Evolutionary conservation across 164 flowering plant genomes (phyloP).

Genomic region (Magnolia officinalis): DNA sequence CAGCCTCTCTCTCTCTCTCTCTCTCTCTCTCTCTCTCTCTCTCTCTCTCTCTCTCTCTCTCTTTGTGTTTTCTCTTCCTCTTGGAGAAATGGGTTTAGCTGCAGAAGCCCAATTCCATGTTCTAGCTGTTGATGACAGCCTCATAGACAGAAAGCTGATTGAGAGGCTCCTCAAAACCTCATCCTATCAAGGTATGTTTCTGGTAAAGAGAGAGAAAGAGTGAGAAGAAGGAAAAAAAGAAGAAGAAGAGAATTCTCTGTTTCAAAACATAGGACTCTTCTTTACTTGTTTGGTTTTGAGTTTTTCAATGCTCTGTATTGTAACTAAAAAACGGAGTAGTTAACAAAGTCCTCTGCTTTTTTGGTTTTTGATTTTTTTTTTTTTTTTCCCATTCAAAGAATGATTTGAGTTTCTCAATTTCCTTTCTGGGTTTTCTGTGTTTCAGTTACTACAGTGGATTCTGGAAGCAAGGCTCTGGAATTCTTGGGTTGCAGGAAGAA

Average conservation of each 20-base stretch:
- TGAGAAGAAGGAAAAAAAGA: too few relatives aligned
- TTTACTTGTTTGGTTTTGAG: neutral
- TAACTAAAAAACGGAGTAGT: too few relatives aligned
- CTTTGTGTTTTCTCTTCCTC: neutral
- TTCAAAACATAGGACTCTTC: too few relatives aligned
- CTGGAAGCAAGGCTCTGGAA: slow-evolving; percentile 80
- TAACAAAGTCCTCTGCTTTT: neutral
- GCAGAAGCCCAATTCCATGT: slow-evolving; percentile 50
- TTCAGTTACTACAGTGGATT: slow-evolving; percentile 94
- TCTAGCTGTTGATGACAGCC: slow-evolving; percentile 89
- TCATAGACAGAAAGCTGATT: slow-evolving; percentile 83
- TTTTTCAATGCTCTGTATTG: too few relatives aligned
- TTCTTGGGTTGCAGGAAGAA: slow-evolving; percentile 78
- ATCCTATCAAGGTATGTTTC: slow-evolving; percentile 64
- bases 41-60: neutral
- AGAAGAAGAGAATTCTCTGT: too few relatives aligned
- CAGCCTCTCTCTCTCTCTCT: neutral
- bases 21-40: neutral
- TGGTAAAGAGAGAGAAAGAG: too few relatives aligned
- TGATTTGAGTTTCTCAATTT: neutral
- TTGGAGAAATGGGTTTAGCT: slow-evolving; percentile 16
- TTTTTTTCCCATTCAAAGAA: neutral
- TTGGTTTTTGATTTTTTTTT: neutral
- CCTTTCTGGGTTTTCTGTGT: slow-evolving; percentile 1
- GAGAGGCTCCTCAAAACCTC: slow-evolving; percentile 76